A percentile compares a stretch with the other conserved stretches of the same genome.
Conservation (phyloP, 2,329 filamentous ascomycete genomes). For the Sporothrix inflata region DNA sequence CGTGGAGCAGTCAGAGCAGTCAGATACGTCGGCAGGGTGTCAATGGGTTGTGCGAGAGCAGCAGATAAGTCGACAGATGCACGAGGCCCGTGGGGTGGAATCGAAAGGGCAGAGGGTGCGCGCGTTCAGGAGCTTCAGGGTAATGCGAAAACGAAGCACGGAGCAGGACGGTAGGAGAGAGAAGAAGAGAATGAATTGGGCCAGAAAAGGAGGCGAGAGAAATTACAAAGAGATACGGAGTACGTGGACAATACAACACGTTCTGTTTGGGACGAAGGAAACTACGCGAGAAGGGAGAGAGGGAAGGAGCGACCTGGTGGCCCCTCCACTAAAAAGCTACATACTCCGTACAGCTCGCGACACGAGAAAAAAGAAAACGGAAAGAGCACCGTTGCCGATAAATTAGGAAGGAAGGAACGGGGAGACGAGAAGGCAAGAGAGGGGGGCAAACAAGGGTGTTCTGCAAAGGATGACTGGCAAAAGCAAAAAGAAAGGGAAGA, state of each 20-base stretch:
- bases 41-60: constrained; percentile 2
- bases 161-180: background rate
- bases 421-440: constrained; percentile 13
- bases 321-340: background rate
- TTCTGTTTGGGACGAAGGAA: background rate
- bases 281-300: constrained; percentile 1
- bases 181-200: background rate
- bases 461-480: constrained; percentile 10
- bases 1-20: background rate
- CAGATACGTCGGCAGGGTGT: constrained; percentile 2
- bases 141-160: background rate
- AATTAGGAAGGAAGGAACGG: background rate
- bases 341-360: background rate
- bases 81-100: constrained; percentile 29
- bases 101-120: constrained; percentile 22
- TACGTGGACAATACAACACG: background rate
- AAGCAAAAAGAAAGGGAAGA: background rate
- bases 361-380: constrained; percentile 17
- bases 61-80: constrained; percentile 26
- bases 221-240: constrained; percentile 11
- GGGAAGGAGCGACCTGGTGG: background rate
- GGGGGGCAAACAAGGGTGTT: background rate
- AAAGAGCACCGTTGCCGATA: background rate
- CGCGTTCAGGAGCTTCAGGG: background rate
- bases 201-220: background rate